Evolutionary conservation across 2,329 filamentous ascomycete genomes (phyloP).

Genomic region (Ophiostoma novo-ulmi): DNA sequence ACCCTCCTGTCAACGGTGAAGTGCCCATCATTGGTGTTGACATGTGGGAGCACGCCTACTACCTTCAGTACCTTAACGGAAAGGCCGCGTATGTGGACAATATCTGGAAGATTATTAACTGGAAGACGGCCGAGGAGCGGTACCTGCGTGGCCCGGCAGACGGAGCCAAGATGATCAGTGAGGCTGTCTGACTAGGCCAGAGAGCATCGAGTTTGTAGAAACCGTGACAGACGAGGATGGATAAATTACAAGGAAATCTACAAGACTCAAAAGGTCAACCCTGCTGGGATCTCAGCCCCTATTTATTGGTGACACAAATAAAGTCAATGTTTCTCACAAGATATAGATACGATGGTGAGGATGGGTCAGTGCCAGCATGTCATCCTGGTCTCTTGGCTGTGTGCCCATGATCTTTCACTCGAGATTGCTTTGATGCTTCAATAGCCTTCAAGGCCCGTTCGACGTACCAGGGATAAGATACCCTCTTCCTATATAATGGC

Average conservation of each 20-base stretch:
- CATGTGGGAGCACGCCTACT: conserved; percentile 94
- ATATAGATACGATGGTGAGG: neutral
- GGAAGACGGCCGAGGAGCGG: conserved; percentile 63
- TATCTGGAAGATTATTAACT: conserved; percentile 75
- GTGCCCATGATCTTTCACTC: neutral
- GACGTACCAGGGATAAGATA: neutral
- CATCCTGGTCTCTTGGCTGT: neutral
- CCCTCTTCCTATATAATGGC: neutral
- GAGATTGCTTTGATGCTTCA: neutral
- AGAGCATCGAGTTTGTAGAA: neutral
- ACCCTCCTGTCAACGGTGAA: conserved; percentile 60
- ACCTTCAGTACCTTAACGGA: conserved; percentile 67
- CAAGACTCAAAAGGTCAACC: neutral
- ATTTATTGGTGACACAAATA: conserved; percentile 15
- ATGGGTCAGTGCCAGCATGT: neutral
- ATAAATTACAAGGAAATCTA: neutral
- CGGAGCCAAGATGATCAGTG: conserved; percentile 43
- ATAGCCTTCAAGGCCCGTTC: neutral
- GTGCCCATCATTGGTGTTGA: conserved; percentile 73
- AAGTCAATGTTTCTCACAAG: neutral
- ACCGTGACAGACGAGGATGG: neutral
- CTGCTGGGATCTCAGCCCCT: neutral
- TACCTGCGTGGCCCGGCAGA: conserved; percentile 48
- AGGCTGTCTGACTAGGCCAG: conserved; percentile 36
- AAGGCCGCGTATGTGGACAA: conserved; percentile 71